A percentile compares a stretch with the other conserved stretches of the same genome.
These are phyloP conservation scores for Blastobotrys ciferrii DNA, from an alignment of 1,139 yeast species.

Conservation along the genomic window DNA sequence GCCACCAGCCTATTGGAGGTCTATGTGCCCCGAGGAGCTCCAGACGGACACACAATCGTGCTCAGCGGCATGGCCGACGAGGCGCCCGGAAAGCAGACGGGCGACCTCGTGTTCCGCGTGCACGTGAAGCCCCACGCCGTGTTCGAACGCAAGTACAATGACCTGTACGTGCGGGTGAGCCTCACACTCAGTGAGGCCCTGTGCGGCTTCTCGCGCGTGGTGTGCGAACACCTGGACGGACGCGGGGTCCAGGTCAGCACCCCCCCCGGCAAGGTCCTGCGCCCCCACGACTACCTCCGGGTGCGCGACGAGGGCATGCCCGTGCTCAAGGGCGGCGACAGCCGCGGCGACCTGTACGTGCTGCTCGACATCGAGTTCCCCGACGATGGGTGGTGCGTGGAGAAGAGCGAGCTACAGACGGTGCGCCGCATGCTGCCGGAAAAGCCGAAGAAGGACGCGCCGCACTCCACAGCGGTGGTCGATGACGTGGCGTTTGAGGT, in stretches of 20 bases:
- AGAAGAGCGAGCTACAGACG: conserved; percentile 29
- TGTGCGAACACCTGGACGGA: conserved; percentile 79
- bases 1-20: conserved; percentile 78
- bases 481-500: conserved; percentile 28
- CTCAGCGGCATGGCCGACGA: conserved; percentile 76
- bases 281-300: conserved; percentile 72
- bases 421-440: conserved; percentile 29
- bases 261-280: conserved; percentile 59
- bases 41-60: conserved; percentile 56
- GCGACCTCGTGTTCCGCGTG: conserved; percentile 69
- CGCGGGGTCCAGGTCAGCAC: conserved; percentile 68
- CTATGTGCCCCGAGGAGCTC: conserved; percentile 69
- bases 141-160: conserved; percentile 61
- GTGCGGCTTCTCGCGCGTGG: conserved; percentile 69
- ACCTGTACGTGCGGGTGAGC: conserved; percentile 57
- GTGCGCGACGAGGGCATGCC: conserved; percentile 90
- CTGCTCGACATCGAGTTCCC: conserved; percentile 79
- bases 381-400: conserved; percentile 46
- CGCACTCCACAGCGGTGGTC: conserved; percentile 18
- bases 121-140: conserved; percentile 44
- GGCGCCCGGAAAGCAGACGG: conserved; percentile 63
- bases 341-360: conserved; percentile 73
- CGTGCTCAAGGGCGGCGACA: conserved; percentile 38
- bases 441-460: conserved; percentile 14
- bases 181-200: conserved; percentile 78